Evolutionary conservation across 164 flowering plant species (phyloP).

Genomic region (Warburgia ugandensis): DNA sequence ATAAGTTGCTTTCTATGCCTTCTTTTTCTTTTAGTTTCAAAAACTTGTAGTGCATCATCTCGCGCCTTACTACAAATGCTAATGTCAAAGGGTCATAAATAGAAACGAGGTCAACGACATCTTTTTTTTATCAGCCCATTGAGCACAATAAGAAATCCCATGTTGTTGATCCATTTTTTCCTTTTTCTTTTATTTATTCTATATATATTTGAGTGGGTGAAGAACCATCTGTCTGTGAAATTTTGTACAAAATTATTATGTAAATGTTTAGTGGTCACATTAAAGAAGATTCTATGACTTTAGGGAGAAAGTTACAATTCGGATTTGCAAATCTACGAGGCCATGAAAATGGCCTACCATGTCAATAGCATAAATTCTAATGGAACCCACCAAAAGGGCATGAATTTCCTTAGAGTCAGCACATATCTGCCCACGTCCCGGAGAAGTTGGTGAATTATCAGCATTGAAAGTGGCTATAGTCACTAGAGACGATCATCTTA

Average conservation of each 20-base stretch:
- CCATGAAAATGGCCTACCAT: conserved; percentile 1
- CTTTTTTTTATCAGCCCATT: neutral
- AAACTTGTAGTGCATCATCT: neutral
- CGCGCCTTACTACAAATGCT: neutral
- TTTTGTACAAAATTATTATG: no score
- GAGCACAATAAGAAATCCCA: conserved; percentile 1
- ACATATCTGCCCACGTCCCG: no score
- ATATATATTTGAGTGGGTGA: conserved; percentile 6
- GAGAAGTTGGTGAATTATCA: no score
- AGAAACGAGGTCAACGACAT: conserved; percentile 1
- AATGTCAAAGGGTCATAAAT: neutral
- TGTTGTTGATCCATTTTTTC: conserved; percentile 1
- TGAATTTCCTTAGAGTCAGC: no score
- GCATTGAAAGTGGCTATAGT: no score
- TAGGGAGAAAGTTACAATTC: neutral
- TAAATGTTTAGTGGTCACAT: no score
- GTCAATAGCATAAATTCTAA: neutral
- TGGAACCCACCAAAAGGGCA: neutral
- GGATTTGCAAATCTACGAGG: conserved; percentile 8
- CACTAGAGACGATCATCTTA: no score
- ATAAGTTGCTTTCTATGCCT: neutral
- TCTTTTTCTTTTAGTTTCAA: neutral
- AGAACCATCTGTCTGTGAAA: neutral
- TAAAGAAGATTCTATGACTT: neutral
- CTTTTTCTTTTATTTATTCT: no score